phyloP scores from a whole-genome alignment of 2,329 filamentous ascomycete genomes.

The Penicillium expansum region DNA sequence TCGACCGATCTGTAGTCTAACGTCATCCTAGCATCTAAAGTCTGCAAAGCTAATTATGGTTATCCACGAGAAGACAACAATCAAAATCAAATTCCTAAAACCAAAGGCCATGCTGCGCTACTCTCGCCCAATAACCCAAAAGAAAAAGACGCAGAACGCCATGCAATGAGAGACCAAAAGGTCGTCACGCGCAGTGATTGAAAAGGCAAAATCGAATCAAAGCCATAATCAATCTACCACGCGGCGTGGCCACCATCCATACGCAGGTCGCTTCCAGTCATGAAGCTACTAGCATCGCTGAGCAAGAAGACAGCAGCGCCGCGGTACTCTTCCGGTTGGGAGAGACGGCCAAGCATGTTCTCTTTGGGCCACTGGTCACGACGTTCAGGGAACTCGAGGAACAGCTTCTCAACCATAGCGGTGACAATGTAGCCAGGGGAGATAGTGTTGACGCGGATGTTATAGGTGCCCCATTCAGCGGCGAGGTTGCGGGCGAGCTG shows the following conservation, averaged over 20 bases:
- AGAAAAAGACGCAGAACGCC: conserved; percentile 15
- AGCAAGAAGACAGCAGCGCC: conserved; percentile 51
- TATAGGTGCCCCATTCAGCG: conserved; percentile 49
- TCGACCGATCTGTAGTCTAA: conserved; percentile 23
- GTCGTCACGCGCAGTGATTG: conserved; percentile 12
- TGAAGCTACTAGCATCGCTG: conserved; percentile 53
- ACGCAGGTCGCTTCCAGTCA: conserved; percentile 54
- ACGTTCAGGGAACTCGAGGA: conserved; percentile 67
- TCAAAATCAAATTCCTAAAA: background rate
- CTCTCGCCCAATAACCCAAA: background rate
- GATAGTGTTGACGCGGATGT: conserved; percentile 51
- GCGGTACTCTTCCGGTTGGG: conserved; percentile 66
- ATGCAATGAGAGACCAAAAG: conserved; percentile 20
- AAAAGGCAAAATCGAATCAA: conserved; percentile 3
- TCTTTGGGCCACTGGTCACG: conserved; percentile 78
- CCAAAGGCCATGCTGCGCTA: conserved; percentile 5
- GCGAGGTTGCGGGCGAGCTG: conserved; percentile 49
- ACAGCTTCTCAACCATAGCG: conserved; percentile 46
- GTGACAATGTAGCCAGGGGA: conserved; percentile 50
- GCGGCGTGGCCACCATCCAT: conserved; percentile 56
- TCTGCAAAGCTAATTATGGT: background rate
- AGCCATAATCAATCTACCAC: conserved; percentile 43
- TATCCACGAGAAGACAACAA: conserved; percentile 4
- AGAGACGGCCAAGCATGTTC: conserved; percentile 77
- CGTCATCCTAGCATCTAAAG: conserved; percentile 2